Conservation (phyloP, 108 stramenopile genomes). For the Cyclotella choctawhatcheeana region DNA sequence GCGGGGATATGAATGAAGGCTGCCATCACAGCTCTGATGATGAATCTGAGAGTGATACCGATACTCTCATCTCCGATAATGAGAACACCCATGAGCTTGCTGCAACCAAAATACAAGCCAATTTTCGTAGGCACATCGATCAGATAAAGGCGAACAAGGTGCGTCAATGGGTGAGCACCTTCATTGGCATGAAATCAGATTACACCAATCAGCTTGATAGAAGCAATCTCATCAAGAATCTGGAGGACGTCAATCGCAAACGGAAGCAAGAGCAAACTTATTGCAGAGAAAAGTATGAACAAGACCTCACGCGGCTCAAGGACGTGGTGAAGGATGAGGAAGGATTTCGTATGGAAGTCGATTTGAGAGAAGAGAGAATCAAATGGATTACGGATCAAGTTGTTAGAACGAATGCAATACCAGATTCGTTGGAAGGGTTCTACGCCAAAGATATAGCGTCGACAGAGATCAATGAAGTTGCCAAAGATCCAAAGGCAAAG, state of each 20-base stretch:
- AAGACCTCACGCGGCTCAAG: conserved; percentile 70
- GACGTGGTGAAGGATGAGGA: conserved; percentile 79
- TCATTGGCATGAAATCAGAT: conserved; percentile 74
- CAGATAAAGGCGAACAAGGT: conserved; percentile 31
- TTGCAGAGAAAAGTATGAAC: conserved; percentile 71
- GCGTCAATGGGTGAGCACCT: conserved; percentile 50
- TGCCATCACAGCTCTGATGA: not conserved
- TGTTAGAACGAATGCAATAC: conserved; percentile 51
- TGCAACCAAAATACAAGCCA: conserved; percentile 72
- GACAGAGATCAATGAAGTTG: conserved; percentile 46
- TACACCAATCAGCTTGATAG: conserved; percentile 30
- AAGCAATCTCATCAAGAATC: conserved; percentile 50
- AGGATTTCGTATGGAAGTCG: conserved; percentile 76
- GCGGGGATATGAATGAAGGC: not conserved
- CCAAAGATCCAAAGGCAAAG: conserved; percentile 50
- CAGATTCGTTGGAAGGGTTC: conserved; percentile 70
- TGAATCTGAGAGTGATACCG: not conserved
- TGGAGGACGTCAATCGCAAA: conserved; percentile 55
- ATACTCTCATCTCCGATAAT: not conserved
- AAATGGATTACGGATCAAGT: conserved; percentile 81
- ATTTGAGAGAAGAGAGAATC: conserved; percentile 75
- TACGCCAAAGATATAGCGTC: conserved; percentile 45
- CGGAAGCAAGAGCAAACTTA: conserved; percentile 81
- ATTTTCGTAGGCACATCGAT: conserved; percentile 53
- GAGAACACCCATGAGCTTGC: conserved; percentile 54